Evolutionary conservation across 305 asterid species (phyloP), one percentile per base, ranked within the genome.

Genomic region (Fraxinus ornus): DNA sequence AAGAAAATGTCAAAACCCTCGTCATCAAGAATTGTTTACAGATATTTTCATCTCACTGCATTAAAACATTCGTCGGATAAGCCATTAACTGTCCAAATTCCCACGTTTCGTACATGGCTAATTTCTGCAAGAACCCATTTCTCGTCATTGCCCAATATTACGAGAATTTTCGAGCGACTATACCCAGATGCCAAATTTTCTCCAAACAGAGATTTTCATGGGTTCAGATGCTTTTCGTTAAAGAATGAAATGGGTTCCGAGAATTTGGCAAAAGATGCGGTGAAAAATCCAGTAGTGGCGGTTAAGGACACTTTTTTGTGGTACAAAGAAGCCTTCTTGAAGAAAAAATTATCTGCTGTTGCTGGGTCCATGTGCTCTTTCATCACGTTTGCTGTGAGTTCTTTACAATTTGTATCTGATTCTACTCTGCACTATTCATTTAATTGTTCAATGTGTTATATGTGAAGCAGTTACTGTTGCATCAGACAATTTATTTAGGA

Each of bases 271-370:
- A 80, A 85, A 47, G 85, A 80, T 26, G 77, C 82, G 72, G 87
- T 85, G 86, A 81, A 84, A 19, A 88, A 89, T 41, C 95, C 98
- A 33, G 84, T 30, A 7, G 71, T 26, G 79, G 88, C 87, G 75
- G 75, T 87, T 32, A 90, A 85, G 90, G 81, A 75, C 26, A 88
- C 89, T 57, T 78, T 88, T 78, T 82, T 82, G 47, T 80, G 97
- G 88, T 93, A 91, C 57, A 91, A 83, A 91, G 98, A 87, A 80
- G 97, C 97, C 15, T 96, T 93, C 84, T 93, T 97, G 98, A 94
- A 88, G 91, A 91, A 97, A 93, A 93, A 93, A 93, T 89, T 87
- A 87, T 76, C 75, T 91, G 89, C 76, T 82, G 71, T 85, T 92
- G 66, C 84, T 91, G 77, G 94, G 97, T 83, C 97, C 97, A 5